Evolutionary conservation across 345 rosid genomes (phyloP), one percentile per base, ranked within the genome.

Genomic region (Eutrema yunnanense): DNA sequence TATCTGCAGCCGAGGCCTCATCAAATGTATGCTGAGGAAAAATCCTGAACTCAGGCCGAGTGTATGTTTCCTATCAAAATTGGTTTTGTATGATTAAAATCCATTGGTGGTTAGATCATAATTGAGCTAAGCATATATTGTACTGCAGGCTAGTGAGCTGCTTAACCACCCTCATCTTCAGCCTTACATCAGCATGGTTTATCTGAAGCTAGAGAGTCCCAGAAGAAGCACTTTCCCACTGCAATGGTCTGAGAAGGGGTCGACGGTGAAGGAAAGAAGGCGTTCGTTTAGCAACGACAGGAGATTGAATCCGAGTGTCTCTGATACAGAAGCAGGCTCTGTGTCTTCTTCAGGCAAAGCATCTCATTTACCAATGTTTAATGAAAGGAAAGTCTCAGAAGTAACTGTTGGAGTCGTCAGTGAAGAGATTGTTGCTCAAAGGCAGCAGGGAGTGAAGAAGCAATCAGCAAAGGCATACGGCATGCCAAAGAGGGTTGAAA

Each of bases 21-120:
- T 92, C 50, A 95, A 90, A 81, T 88, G 96, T 78, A 87, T 95
- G 99, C 79, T 95, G 85, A 87, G 99, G 69, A 95, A 95, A 82
- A 92, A 90, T 73, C 97, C 96, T 38, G 96, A 95, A 82, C 89
- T 95, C 32, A 84, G 96, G 68, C 96, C 99, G 69, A 87, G 90
- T 62, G 99, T 95, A 88, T 43, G 92, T 62, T 65, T 66, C 42
- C 36, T 33, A 1, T 4, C 33, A 6, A 36, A 7, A 22, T 51
- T 75, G 40, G 52, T 52, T 41, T 37, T 9, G 29, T 22, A 12
- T 34, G 10, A 40, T 49, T 29, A 49, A 49, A 19, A 19, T 43
- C 37, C 0, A 2, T 33, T 47, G 30, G 9, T 47, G 22, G 19
- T 32, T 26, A n/a, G 38, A 29, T 26, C 5, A 10, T 12, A 19